A percentile compares a stretch with the other conserved stretches of the same genome.
Conservation (phyloP, 129 eudicot species). For the Helianthus tuberosus region DNA sequence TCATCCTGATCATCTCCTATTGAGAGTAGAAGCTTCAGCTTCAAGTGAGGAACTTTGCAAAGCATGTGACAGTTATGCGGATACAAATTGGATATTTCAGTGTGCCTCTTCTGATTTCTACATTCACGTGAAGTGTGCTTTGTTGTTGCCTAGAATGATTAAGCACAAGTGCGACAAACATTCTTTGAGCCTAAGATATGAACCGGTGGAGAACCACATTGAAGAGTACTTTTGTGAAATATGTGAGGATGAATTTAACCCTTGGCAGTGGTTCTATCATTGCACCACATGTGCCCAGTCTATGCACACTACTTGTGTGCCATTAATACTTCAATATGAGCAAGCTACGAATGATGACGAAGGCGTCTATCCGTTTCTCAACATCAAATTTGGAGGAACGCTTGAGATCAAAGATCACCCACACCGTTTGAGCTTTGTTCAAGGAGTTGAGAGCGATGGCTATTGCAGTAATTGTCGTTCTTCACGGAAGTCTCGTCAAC, state of each 20-base stretch:
- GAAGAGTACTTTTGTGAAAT: conserved; percentile 1
- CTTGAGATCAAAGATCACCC: too few species aligned
- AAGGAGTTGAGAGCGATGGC: background rate
- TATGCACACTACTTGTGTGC: conserved; percentile 12
- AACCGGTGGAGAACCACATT: conserved; percentile 8
- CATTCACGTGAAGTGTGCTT: background rate
- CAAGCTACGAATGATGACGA: background rate
- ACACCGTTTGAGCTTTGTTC: too few species aligned
- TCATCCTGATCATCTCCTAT: too few species aligned
- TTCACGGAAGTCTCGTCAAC: too few species aligned
- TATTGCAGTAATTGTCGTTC: too few species aligned
- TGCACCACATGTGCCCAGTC: conserved; percentile 15
- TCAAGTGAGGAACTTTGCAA: too few species aligned
- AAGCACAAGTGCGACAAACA: conserved; percentile 18
- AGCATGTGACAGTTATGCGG: too few species aligned
- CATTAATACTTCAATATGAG: background rate
- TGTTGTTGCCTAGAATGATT: background rate
- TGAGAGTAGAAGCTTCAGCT: too few species aligned
- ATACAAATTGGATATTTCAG: background rate
- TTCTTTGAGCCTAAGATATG: conserved; percentile 10
- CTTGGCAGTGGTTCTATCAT: conserved; percentile 20
- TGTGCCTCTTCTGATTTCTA: conserved; percentile 5
- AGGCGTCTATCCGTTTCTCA: background rate
- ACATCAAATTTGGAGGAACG: too few species aligned
- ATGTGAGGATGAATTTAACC: too few species aligned